Evolutionary conservation across 2,329 filamentous ascomycete species (phyloP).

Genomic region (Allantophomopsis cytisporea): DNA sequence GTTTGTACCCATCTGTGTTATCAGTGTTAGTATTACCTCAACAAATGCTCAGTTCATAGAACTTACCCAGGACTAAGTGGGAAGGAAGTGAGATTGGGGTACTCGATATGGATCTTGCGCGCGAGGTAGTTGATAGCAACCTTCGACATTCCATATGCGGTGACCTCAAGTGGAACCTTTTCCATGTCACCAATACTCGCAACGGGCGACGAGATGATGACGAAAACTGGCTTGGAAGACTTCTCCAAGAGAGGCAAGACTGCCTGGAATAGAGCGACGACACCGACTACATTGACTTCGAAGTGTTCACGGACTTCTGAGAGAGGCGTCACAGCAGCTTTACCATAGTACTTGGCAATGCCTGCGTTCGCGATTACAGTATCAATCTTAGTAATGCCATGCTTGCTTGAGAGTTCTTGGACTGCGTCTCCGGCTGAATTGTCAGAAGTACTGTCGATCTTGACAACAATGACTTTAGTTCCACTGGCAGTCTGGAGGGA

Average conservation of each 20-base stretch:
- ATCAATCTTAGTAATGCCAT: conserved; percentile 28
- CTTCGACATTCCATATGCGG: conserved; percentile 29
- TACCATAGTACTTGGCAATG: conserved; percentile 20
- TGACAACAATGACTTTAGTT: conserved; percentile 25
- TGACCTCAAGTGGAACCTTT: conserved; percentile 1
- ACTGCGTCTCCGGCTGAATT: conserved; percentile 20
- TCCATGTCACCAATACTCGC: conserved; percentile 9
- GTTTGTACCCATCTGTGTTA: conserved; percentile 20
- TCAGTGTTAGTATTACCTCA: conserved; percentile 6
- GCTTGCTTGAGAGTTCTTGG: conserved; percentile 13
- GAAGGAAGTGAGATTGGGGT: conserved; percentile 20
- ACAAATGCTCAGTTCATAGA: conserved; percentile 19
- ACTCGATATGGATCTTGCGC: conserved; percentile 21
- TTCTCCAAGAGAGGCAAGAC: conserved; percentile 23
- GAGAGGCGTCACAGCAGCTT: conserved; percentile 18
- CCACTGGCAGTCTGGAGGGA: conserved; percentile 20
- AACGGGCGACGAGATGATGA: conserved; percentile 18
- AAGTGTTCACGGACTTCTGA: conserved; percentile 23
- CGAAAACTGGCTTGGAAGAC: conserved; percentile 19
- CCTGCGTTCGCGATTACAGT: conserved; percentile 39
- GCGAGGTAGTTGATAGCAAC: conserved; percentile 18
- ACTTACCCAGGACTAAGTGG: conserved; percentile 7
- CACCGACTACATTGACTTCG: conserved; percentile 26
- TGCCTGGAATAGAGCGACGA: conserved; percentile 30
- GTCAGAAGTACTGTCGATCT: conserved; percentile 24